A percentile compares a stretch with the other conserved stretches of the same genome.
Conservation (phyloP, 106 monocot species). For the Phalaenopsis equestris region DNA sequence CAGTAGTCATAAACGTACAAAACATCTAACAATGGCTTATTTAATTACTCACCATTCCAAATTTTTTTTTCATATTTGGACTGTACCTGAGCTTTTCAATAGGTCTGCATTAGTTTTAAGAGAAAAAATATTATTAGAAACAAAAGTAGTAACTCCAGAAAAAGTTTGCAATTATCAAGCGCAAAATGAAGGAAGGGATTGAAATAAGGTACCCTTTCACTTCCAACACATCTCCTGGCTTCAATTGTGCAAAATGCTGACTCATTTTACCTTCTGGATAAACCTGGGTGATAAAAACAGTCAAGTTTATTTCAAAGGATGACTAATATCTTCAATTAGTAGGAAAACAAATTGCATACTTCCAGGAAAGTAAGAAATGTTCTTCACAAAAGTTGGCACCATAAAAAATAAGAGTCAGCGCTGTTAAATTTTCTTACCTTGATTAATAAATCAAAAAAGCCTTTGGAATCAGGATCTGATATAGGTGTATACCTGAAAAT, state of each 20-base stretch:
- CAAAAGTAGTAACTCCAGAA: neutral
- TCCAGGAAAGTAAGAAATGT: neutral
- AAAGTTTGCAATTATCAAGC: neutral
- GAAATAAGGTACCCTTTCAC: slow-evolving; percentile 69
- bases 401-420: neutral
- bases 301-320: neutral
- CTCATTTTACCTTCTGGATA: slow-evolving; percentile 99
- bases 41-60: slow-evolving; percentile 77
- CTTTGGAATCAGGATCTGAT: slow-evolving; percentile 90
- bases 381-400: neutral
- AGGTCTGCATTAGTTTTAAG: slow-evolving; percentile 39
- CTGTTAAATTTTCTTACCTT: slow-evolving; percentile 44
- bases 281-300: slow-evolving; percentile 34
- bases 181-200: neutral
- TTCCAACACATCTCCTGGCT: slow-evolving; percentile 85
- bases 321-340: neutral
- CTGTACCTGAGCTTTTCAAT: slow-evolving; percentile 94
- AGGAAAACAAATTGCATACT: neutral
- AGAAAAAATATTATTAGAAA: slow-evolving; percentile 1
- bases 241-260: slow-evolving; percentile 73
- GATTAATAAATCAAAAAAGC: slow-evolving; percentile 91
- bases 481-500: slow-evolving; percentile 82
- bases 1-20: neutral
- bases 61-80: slow-evolving; percentile 95
- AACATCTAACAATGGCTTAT: neutral